Evolutionary conservation across 1,139 yeast species (phyloP), one percentile per base, ranked within the genome.

Genomic region (Candida glucosophila): DNA sequence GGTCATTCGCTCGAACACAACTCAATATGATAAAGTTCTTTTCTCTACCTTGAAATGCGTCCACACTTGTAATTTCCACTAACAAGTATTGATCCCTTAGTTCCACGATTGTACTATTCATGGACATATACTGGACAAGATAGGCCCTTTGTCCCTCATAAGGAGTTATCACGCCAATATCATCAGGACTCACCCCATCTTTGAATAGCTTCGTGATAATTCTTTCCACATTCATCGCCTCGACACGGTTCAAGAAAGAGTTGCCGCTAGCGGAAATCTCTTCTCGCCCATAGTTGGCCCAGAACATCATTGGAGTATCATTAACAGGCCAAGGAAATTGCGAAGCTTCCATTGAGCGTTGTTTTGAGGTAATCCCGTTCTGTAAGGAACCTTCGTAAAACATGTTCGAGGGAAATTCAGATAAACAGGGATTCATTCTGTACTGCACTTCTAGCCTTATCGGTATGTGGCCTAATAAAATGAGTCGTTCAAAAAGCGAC

Each of bases 41-140:
- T 51, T 88, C 97, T 37, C 96, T 73, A 24, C 97, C 97, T 56
- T 88, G 96, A 67, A 88, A 88, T 2, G 95, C 94, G 56, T 88
- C 96, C 19, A 88, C 95, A 23, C 93, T 79, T 10, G 92, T 85
- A 15, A 88, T 88, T 54, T 88, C 97, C 24, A 88, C 81, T 26
- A 71, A 75, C 28, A 66, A 52, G 48, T 85, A 85, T 24, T 73
- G 55, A 3, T 77, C 78, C 39, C 73, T 73, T 24, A 39, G 45
- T 29, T 74, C 80, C 15, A 62, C 52, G 46, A 80, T 47, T 2
- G 83, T 59, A 13, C 90, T 81, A 42, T 77, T 77, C 60, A 77
- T 53, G 38, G 73, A 69, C 86, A 88, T 75, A 49, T 81, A 81
- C 43, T 79, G 90, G 9, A 74, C 68, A 31, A 86, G 61, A 46